Evolutionary conservation across 495 filamentous ascomycete species (phyloP).

Genomic region (Aspergillus avenaceus): DNA sequence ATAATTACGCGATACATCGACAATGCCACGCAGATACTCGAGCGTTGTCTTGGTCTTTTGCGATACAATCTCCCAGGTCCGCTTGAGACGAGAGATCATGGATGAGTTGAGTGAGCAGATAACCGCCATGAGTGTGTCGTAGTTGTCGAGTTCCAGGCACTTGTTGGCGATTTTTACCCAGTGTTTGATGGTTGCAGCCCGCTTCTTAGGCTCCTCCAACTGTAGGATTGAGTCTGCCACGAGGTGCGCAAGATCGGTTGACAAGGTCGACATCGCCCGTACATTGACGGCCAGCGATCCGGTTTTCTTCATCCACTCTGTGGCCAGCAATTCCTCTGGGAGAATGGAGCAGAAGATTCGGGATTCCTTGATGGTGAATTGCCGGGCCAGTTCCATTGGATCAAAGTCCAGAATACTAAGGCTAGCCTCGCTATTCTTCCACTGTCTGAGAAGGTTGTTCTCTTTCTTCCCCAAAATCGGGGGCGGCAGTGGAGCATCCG

Average conservation of each 20-base stretch:
- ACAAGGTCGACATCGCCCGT: conserved; percentile 87
- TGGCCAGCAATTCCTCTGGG: conserved; percentile 89
- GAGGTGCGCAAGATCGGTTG: conserved; percentile 85
- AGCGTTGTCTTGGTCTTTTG: conserved; percentile 78
- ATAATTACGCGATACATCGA: conserved; percentile 89
- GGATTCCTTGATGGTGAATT: conserved; percentile 92
- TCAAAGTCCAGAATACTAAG: conserved; percentile 91
- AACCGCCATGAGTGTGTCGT: conserved; percentile 94
- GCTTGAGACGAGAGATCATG: conserved; percentile 83
- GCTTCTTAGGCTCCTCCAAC: conserved; percentile 82
- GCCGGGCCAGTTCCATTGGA: conserved; percentile 84
- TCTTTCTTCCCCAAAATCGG: conserved; percentile 74
- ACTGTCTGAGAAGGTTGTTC: conserved; percentile 62
- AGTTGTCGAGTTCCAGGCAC: conserved; percentile 88
- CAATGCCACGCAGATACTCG: conserved; percentile 70
- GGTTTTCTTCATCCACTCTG: conserved; percentile 86
- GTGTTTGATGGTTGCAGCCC: conserved; percentile 88
- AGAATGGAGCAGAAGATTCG: conserved; percentile 88
- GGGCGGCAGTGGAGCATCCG: conserved; percentile 65
- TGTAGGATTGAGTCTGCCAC: conserved; percentile 94
- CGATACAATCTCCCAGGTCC: conserved; percentile 90
- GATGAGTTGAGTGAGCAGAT: conserved; percentile 90
- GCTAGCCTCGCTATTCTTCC: conserved; percentile 63
- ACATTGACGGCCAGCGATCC: conserved; percentile 84
- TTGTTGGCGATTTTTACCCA: conserved; percentile 95